phyloP scores from a whole-genome alignment of 805 yeast genomes.

The Yarrowia deformans region DNA sequence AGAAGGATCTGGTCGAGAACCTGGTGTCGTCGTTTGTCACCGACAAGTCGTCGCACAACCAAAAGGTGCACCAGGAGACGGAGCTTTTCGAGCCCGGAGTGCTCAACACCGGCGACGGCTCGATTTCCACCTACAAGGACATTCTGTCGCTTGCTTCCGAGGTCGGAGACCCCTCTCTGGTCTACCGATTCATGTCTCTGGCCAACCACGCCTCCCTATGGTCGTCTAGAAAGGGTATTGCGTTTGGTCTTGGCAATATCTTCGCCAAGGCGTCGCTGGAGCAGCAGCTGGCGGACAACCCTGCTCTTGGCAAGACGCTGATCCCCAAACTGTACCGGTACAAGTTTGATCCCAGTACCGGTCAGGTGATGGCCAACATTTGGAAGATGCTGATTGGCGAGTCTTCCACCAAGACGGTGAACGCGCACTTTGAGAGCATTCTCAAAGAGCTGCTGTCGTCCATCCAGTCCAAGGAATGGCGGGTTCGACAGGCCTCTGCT shows the following conservation, averaged over 20 bases:
- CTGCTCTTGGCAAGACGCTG: slow-evolving; percentile 62
- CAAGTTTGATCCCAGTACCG: slow-evolving; percentile 84
- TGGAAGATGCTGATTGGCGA: slow-evolving; percentile 76
- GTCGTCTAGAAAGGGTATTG: slow-evolving; percentile 93
- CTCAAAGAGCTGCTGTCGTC: slow-evolving; percentile 67
- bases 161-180: slow-evolving; percentile 93
- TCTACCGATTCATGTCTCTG: slow-evolving; percentile 90
- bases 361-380: slow-evolving; percentile 84
- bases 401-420: slow-evolving; percentile 62
- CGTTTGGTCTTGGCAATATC: slow-evolving; percentile 88
- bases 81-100: slow-evolving; percentile 84
- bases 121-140: slow-evolving; percentile 90
- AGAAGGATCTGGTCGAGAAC: slow-evolving; percentile 75
- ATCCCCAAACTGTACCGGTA: slow-evolving; percentile 86
- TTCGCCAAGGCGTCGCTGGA: slow-evolving; percentile 79
- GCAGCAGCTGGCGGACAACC: slow-evolving; percentile 62
- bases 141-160: slow-evolving; percentile 87
- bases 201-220: slow-evolving; percentile 88
- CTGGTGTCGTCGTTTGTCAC: slow-evolving; percentile 81
- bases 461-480: slow-evolving; percentile 88
- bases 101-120: slow-evolving; percentile 80
- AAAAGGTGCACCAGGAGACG: slow-evolving; percentile 74
- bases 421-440: slow-evolving; percentile 63
- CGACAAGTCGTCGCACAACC: slow-evolving; percentile 55
- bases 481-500: slow-evolving; percentile 88